These are phyloP conservation scores for Clitopilus passeckerianus DNA, from an alignment of 768 basidiomycete species.

Conservation along the genomic window DNA sequence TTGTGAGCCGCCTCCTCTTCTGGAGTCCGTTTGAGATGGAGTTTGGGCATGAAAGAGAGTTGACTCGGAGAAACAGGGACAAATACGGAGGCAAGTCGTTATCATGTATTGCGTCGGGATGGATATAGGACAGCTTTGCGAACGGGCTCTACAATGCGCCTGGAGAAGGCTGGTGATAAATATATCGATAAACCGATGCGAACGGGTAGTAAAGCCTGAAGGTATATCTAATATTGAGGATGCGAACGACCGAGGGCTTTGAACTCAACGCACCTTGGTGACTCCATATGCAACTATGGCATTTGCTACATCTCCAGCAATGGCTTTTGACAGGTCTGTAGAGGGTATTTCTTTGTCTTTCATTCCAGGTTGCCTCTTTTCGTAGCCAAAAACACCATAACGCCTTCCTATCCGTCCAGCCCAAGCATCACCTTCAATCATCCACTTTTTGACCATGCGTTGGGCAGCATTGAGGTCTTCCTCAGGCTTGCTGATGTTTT, in stretches of 20 bases:
- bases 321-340: constrained; percentile 25
- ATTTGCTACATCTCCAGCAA: constrained; percentile 79
- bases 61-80: not conserved
- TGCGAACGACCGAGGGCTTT: not conserved
- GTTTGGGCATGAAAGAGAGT: constrained; percentile 36
- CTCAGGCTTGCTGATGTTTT: constrained; percentile 7
- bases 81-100: constrained; percentile 7
- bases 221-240: not conserved
- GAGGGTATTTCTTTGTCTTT: constrained; percentile 15
- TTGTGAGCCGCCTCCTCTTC: constrained; percentile 49
- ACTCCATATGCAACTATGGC: constrained; percentile 77
- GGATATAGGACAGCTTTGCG: constrained; percentile 27
- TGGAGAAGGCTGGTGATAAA: constrained; percentile 68
- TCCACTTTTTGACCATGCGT: constrained; percentile 48
- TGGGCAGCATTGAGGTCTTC: constrained; percentile 17
- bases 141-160: constrained; percentile 60
- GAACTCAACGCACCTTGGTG: constrained; percentile 55
- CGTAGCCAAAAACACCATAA: constrained; percentile 80
- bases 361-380: constrained; percentile 38
- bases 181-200: constrained; percentile 72
- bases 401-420: constrained; percentile 65
- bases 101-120: constrained; percentile 22
- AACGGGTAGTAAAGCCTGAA: constrained; percentile 67
- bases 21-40: constrained; percentile 60
- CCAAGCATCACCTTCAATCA: constrained; percentile 74